Percentiles rank a stretch among this genome's conserved stretches.
phyloP scores from a whole-genome alignment of 2,329 filamentous ascomycete genomes.

The Beauveria bassiana region DNA sequence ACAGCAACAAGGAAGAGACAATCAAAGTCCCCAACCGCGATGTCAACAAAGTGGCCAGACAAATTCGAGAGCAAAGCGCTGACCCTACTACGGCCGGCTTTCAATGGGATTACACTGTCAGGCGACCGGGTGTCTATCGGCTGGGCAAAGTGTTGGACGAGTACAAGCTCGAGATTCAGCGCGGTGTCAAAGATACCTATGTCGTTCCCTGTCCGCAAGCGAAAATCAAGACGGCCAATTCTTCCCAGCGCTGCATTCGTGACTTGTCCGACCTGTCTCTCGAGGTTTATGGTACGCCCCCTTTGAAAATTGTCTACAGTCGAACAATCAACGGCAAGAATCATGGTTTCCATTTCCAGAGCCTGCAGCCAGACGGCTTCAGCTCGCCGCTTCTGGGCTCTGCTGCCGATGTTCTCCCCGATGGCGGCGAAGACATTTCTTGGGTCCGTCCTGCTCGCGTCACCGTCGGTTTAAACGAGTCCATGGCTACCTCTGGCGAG shows the following conservation, averaged over 20 bases:
- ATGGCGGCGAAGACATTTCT: constrained; percentile 58
- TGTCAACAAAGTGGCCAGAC: constrained; percentile 64
- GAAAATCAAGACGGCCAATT: constrained; percentile 55
- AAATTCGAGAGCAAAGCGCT: constrained; percentile 56
- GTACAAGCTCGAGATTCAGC: constrained; percentile 87
- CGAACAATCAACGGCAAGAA: constrained; percentile 78
- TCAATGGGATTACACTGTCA: constrained; percentile 64
- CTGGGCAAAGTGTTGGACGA: constrained; percentile 82
- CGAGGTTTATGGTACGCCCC: constrained; percentile 80
- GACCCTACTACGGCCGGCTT: constrained; percentile 55
- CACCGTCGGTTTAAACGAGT: constrained; percentile 81
- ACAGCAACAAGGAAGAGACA: constrained; percentile 70
- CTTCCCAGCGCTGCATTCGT: constrained; percentile 67
- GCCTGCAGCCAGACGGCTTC: constrained; percentile 82
- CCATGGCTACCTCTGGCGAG: constrained; percentile 66
- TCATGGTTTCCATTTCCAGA: constrained; percentile 83
- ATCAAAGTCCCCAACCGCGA: constrained; percentile 69
- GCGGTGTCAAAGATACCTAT: constrained; percentile 66
- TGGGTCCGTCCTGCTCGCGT: constrained; percentile 76
- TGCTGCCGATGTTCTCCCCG: constrained; percentile 51
- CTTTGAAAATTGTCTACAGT: constrained; percentile 87
- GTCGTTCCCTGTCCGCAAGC: constrained; percentile 83
- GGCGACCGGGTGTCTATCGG: constrained; percentile 81
- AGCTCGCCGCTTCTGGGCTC: constrained; percentile 66
- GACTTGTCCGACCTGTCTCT: constrained; percentile 82